These are phyloP conservation scores for Penicillium paxilli DNA, from an alignment of 495 filamentous ascomycete species.

Conservation along the genomic window DNA sequence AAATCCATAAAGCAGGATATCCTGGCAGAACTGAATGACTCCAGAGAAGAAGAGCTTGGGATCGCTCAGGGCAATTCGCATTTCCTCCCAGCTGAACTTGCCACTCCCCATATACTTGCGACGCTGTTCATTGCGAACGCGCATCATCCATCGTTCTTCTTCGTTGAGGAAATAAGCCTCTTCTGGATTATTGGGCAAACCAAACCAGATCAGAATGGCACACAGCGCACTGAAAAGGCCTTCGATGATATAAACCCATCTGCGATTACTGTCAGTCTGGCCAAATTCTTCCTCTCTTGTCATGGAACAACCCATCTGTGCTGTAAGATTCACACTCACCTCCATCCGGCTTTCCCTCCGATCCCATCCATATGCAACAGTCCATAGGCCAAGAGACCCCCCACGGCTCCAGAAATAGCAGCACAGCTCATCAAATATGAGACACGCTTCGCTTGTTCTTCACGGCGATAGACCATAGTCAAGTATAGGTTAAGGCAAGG, in stretches of 20 bases:
- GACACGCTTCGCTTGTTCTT: slow-evolving; percentile 45
- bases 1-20: slow-evolving; percentile 60
- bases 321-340: slow-evolving; percentile 31
- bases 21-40: slow-evolving; percentile 52
- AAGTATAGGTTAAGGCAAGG: slow-evolving; percentile 59
- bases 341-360: slow-evolving; percentile 42
- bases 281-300: background rate
- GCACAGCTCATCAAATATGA: slow-evolving; percentile 45
- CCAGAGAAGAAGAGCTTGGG: slow-evolving; percentile 44
- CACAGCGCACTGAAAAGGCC: slow-evolving; percentile 50
- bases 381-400: slow-evolving; percentile 47
- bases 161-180: slow-evolving; percentile 52
- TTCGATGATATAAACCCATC: slow-evolving; percentile 57
- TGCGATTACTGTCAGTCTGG: slow-evolving; percentile 6
- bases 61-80: slow-evolving; percentile 41
- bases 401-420: slow-evolving; percentile 44
- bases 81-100: slow-evolving; percentile 52
- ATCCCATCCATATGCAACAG: slow-evolving; percentile 47
- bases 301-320: background rate
- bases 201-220: slow-evolving; percentile 53
- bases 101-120: slow-evolving; percentile 48
- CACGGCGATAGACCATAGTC: slow-evolving; percentile 50
- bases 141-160: slow-evolving; percentile 53
- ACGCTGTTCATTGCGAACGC: slow-evolving; percentile 41
- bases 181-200: slow-evolving; percentile 56